Base-by-base conservation (phyloP, 1,284 basidiomycete genomes). In the Cryptococcus maquisensis region DNA sequence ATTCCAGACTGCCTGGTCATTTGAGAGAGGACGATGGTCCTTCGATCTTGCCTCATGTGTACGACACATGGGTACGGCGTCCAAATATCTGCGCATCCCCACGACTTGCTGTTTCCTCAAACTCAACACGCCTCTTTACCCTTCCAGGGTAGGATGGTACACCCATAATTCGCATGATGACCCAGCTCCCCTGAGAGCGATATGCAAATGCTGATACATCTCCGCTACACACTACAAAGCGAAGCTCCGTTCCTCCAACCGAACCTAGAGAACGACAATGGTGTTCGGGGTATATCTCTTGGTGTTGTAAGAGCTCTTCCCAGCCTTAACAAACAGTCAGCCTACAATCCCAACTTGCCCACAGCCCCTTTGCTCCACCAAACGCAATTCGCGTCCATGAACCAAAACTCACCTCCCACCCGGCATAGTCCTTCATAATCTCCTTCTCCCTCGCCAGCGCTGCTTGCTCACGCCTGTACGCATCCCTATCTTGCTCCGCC, bases 341-440 rank as follows among this genome's bases (percentile, higher is more conserved):
- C 28, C 3, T 32, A 6, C 28, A 32, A 8, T 4, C 28, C 28
- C 28, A 6, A 10, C 28, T 32, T 32, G 28, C 28, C 28, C 7
- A 10, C 28, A 32, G 10, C 7, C 28, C 28, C 28, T 10, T n/a
- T 32, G 28, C 13, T 35, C 28, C 26, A n/a, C 28, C 44, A 4
- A 13, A 13, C 38, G 48, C 51, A 51, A 26, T 39, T 20, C 18
- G 5, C 20, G 37, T 10, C 24, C 24, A 46, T 18, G 41, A 26
- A 20, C 12, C n/a, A 39, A 15, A 23, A 82, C 88, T 74, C 77
- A 93, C 92, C 89, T 91, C 86, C 95, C 95, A 98, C 52, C 85
- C 90, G 51, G 83, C 82, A 39, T 97, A 92, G 69, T 93, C 89
- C 79, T 90, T 90, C 94, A 98, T 98, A 70, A 98, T 91, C 79